These are phyloP conservation scores for Malus hybrid DNA, from an alignment of 331 rosid genomes.

Conservation along the genomic window DNA sequence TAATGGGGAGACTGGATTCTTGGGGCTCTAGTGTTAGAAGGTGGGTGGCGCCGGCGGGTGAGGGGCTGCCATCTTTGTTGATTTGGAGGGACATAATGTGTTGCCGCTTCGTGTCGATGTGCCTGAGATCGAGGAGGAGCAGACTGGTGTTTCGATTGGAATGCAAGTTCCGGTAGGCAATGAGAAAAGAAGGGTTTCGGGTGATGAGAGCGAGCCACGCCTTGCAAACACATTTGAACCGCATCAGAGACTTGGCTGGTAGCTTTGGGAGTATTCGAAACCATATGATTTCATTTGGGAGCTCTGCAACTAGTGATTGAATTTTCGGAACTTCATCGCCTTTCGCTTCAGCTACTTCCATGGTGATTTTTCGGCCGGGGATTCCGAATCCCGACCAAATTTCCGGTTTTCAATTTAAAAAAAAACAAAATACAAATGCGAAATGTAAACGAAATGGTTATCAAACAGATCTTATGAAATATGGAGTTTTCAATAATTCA, in stretches of 20 bases:
- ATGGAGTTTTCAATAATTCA: background rate
- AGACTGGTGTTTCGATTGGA: background rate
- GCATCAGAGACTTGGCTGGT: constrained; percentile 1
- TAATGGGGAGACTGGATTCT: background rate
- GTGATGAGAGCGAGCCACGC: constrained; percentile 5
- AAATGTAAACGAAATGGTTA: too few relatives aligned
- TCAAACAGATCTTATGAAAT: background rate
- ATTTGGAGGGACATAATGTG: background rate
- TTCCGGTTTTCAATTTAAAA: too few relatives aligned
- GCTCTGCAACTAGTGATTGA: background rate
- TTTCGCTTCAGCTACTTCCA: background rate
- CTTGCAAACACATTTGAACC: constrained; percentile 14
- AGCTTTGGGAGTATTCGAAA: constrained; percentile 1
- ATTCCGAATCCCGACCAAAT: background rate
- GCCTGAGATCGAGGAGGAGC: background rate
- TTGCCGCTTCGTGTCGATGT: background rate
- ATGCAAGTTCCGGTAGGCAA: background rate
- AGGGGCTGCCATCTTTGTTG: background rate
- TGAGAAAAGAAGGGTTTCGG: background rate
- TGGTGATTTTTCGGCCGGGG: background rate
- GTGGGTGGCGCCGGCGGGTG: background rate
- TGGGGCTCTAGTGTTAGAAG: background rate
- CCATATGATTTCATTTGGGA: constrained; percentile 7
- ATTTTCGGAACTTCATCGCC: background rate
- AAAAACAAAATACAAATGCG: too few relatives aligned